These are phyloP conservation scores for Primulina eburnea DNA, from an alignment of 257 asterid genomes.

Conservation along the genomic window DNA sequence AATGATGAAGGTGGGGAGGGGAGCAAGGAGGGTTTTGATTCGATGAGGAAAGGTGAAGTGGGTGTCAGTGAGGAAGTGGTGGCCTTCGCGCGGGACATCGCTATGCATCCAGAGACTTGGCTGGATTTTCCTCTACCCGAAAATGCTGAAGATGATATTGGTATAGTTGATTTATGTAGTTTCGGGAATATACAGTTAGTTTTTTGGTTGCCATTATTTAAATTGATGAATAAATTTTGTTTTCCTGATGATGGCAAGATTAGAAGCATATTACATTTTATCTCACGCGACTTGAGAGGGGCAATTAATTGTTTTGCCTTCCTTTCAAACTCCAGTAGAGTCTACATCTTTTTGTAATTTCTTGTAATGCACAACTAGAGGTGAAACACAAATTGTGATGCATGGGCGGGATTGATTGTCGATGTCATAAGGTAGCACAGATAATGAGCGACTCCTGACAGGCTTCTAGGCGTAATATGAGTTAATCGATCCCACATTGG, in stretches of 20 bases:
- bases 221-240: not conserved
- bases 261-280: not conserved
- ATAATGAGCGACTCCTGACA: too few relatives aligned
- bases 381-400: not conserved
- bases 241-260: not conserved
- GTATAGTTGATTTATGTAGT: constrained; percentile 16
- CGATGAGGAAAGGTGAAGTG: constrained; percentile 42
- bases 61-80: constrained; percentile 89
- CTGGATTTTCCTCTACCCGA: constrained; percentile 76
- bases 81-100: constrained; percentile 68
- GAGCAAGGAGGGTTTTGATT: constrained; percentile 25
- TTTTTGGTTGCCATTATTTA: too few relatives aligned
- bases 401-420: too few relatives aligned
- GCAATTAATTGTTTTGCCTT: not conserved
- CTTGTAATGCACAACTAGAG: not conserved
- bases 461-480: too few relatives aligned
- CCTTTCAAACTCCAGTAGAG: not conserved
- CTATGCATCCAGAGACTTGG: constrained; percentile 96
- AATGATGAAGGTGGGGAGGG: constrained; percentile 55
- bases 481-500: too few relatives aligned
- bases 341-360: not conserved
- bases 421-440: too few relatives aligned
- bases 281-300: not conserved
- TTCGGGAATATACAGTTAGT: too few relatives aligned
- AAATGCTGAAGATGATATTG: constrained; percentile 46